phyloP scores from a whole-genome alignment of 2,329 filamentous ascomycete genomes.

The Orbilia javanica region DNA sequence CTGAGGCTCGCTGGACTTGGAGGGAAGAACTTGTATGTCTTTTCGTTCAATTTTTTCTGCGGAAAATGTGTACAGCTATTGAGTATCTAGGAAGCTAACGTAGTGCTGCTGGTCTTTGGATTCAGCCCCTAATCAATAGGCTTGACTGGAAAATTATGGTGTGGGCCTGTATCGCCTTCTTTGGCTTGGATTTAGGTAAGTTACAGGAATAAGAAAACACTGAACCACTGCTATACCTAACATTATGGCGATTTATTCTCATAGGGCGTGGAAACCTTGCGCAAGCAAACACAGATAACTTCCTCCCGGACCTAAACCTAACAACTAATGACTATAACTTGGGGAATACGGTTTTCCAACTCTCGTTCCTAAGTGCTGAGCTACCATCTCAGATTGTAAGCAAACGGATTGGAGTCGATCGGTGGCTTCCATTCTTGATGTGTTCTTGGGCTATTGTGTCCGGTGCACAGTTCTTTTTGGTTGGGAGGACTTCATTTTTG shows the following conservation, averaged over 20 bases:
- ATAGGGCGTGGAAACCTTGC: conserved; percentile 37
- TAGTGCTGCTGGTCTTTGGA: neutral
- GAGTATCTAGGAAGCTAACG: neutral
- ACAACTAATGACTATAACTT: conserved; percentile 67
- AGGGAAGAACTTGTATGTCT: conserved; percentile 68
- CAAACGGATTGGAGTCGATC: conserved; percentile 72
- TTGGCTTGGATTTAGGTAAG: conserved; percentile 40
- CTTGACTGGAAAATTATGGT: conserved; percentile 35
- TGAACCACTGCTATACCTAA: neutral
- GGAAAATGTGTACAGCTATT: neutral
- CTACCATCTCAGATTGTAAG: conserved; percentile 74
- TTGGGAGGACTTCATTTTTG: conserved; percentile 67
- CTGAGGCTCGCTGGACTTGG: conserved; percentile 71
- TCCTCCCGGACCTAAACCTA: conserved; percentile 1
- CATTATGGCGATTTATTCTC: neutral
- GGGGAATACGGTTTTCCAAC: conserved; percentile 71
- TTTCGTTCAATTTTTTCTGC: neutral
- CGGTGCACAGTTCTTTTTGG: conserved; percentile 68
- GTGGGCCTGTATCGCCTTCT: conserved; percentile 45
- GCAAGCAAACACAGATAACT: conserved; percentile 36
- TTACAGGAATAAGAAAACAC: neutral
- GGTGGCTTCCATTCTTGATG: conserved; percentile 74
- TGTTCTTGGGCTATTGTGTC: conserved; percentile 71
- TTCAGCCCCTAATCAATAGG: conserved; percentile 27
- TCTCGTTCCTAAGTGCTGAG: conserved; percentile 71